Percentiles rank a stretch among this genome's conserved stretches.
Evolutionary conservation across 768 basidiomycete genomes (phyloP).

Genomic region (Mycena crocata): DNA sequence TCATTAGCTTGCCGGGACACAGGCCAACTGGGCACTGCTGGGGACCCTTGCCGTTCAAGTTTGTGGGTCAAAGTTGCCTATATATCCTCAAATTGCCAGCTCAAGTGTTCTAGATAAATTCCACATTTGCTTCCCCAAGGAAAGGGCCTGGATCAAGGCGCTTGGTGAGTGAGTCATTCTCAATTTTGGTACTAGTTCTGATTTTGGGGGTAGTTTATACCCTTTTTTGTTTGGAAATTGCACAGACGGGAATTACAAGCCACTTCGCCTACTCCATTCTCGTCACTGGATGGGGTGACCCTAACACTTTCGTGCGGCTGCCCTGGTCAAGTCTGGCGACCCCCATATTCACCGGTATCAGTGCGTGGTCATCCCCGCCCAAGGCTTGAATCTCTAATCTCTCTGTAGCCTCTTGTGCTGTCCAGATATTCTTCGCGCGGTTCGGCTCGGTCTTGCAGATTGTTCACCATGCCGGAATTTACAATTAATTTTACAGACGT

Average conservation of each 20-base stretch:
- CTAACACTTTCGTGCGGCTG: constrained; percentile 20
- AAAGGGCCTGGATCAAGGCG: constrained; percentile 4
- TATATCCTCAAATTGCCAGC: too few species aligned
- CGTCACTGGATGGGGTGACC: constrained; percentile 34
- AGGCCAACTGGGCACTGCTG: constrained; percentile 19
- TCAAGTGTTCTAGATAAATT: constrained; percentile 15
- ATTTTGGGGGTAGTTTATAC: constrained; percentile 9
- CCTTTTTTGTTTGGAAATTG: constrained; percentile 34
- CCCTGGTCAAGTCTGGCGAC: constrained; percentile 35
- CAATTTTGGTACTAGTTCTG: too few species aligned
- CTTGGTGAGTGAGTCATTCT: constrained; percentile 11
- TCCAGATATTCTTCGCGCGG: constrained; percentile 27
- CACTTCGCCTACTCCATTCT: constrained; percentile 35
- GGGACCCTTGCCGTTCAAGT: constrained; percentile 13
- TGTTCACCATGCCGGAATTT: too few species aligned
- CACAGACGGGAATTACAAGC: constrained; percentile 35
- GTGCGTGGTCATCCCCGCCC: constrained; percentile 16
- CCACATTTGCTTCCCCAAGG: constrained; percentile 15
- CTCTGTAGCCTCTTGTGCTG: constrained; percentile 7
- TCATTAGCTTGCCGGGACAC: constrained; percentile 20
- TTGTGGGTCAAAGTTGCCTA: constrained; percentile 3
- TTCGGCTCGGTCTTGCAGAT: too few species aligned
- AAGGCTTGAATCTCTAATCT: neutral
- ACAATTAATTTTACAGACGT: too few species aligned
- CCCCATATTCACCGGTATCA: constrained; percentile 34